Evolutionary conservation across 352 stramenopile species (phyloP).

Genomic region (Saprolegnia diclina): DNA sequence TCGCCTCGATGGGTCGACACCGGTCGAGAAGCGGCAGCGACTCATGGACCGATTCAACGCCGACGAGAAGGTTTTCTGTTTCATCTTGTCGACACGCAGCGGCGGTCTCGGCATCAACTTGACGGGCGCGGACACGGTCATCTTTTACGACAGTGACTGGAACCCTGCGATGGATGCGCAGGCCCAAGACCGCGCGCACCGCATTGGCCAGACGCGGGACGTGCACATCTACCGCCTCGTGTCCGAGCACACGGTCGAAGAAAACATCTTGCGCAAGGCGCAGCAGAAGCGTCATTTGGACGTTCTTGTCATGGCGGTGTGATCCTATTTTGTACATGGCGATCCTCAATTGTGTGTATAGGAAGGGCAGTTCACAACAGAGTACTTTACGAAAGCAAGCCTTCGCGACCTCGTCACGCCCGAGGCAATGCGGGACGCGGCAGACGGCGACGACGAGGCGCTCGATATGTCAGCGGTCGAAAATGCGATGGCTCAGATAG

Average conservation of each 20-base stretch:
- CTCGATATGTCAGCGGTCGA: constrained; percentile 75
- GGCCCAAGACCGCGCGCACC: constrained; percentile 95
- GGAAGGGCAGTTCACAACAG: constrained; percentile 63
- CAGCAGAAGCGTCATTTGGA: constrained; percentile 97
- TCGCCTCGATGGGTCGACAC: constrained; percentile 95
- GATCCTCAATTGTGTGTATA: neutral
- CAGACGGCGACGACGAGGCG: constrained; percentile 41
- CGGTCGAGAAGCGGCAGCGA: constrained; percentile 92
- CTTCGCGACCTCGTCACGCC: constrained; percentile 87
- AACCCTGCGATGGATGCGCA: constrained; percentile 92
- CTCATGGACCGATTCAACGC: constrained; percentile 99
- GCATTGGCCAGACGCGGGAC: constrained; percentile 97
- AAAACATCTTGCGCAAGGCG: constrained; percentile 99
- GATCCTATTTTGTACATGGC: constrained; percentile 61
- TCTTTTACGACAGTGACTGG: constrained; percentile 93
- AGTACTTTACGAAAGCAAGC: constrained; percentile 81
- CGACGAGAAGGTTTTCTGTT: constrained; percentile 96
- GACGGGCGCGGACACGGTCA: constrained; percentile 93
- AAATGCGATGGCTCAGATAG: constrained; percentile 90
- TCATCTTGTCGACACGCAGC: constrained; percentile 97
- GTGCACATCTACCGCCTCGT: constrained; percentile 99
- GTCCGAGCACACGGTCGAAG: constrained; percentile 96
- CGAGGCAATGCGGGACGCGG: constrained; percentile 29
- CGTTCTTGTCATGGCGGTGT: constrained; percentile 81
- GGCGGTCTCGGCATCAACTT: constrained; percentile 98